A percentile compares a stretch with the other conserved stretches of the same genome.
Evolutionary conservation across 495 filamentous ascomycete genomes (phyloP).

Genomic region (Hyaloscypha bicolor): DNA sequence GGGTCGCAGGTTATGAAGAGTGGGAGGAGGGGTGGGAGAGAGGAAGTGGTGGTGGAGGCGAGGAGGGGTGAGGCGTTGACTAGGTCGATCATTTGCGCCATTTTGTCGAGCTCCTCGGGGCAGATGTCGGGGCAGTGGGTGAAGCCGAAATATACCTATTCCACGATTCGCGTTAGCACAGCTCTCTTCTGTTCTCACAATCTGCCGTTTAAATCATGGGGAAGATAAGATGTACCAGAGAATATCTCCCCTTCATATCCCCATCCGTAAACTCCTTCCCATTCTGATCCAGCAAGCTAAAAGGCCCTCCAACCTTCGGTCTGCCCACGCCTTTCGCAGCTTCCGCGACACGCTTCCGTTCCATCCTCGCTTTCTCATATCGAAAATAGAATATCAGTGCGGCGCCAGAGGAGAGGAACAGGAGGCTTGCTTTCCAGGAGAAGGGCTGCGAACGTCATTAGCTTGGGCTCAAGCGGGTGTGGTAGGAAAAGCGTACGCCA

Average conservation of each 20-base stretch:
- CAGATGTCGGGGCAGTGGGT: slow-evolving; percentile 98
- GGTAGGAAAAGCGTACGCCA: slow-evolving; percentile 41
- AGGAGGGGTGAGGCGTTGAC: slow-evolving; percentile 55
- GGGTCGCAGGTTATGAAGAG: slow-evolving; percentile 97
- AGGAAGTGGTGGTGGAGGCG: slow-evolving; percentile 81
- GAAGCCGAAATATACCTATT: slow-evolving; percentile 90
- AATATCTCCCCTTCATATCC: slow-evolving; percentile 85
- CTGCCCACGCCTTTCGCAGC: slow-evolving; percentile 88
- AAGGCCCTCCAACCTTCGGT: slow-evolving; percentile 90
- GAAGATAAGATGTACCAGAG: slow-evolving; percentile 50
- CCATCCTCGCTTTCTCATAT: slow-evolving; percentile 84
- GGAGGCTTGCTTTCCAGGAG: slow-evolving; percentile 82
- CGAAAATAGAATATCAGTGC: slow-evolving; percentile 89
- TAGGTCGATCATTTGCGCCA: slow-evolving; percentile 89
- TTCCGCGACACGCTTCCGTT: slow-evolving; percentile 82
- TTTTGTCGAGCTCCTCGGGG: slow-evolving; percentile 98
- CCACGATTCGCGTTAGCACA: slow-evolving; percentile 39
- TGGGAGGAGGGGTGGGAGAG: slow-evolving; percentile 55
- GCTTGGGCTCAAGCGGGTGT: background rate
- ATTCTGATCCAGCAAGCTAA: slow-evolving; percentile 79
- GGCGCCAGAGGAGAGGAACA: slow-evolving; percentile 78
- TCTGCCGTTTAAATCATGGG: background rate
- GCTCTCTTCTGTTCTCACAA: background rate
- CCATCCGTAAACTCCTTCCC: slow-evolving; percentile 73
- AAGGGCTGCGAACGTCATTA: slow-evolving; percentile 63